Conservation (phyloP, 495 filamentous ascomycete genomes). For the Penicillium diatomitis region DNA sequence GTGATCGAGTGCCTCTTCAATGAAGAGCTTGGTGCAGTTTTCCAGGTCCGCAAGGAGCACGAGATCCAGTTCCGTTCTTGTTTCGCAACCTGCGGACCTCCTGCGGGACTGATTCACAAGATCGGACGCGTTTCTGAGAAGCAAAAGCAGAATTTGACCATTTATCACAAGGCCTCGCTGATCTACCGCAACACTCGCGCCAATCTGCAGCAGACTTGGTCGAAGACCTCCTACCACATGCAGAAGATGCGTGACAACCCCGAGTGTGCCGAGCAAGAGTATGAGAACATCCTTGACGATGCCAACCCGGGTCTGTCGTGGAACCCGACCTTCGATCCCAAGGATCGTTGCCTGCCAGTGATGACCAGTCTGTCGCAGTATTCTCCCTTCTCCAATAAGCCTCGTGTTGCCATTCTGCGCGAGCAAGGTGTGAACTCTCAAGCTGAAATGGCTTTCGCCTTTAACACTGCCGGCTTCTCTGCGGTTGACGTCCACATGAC, state of each 20-base stretch:
- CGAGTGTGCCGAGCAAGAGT: constrained; percentile 78
- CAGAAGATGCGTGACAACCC: constrained; percentile 87
- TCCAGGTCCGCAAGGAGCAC: constrained; percentile 81
- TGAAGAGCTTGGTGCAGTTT: constrained; percentile 94
- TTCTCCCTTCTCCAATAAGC: constrained; percentile 60
- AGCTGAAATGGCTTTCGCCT: constrained; percentile 95
- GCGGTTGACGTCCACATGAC: constrained; percentile 96
- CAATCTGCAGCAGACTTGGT: constrained; percentile 81
- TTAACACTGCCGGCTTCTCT: constrained; percentile 83
- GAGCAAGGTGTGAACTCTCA: constrained; percentile 95
- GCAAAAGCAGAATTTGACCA: constrained; percentile 68
- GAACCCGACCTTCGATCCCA: constrained; percentile 72
- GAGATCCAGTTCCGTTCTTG: constrained; percentile 78
- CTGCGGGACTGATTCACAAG: constrained; percentile 66
- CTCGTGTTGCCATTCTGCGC: constrained; percentile 85
- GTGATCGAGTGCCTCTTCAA: constrained; percentile 78
- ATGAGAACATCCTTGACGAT: constrained; percentile 63
- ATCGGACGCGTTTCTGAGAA: constrained; percentile 64
- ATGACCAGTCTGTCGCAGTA: constrained; percentile 49
- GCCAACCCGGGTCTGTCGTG: constrained; percentile 76
- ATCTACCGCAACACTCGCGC: constrained; percentile 61
- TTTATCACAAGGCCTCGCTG: constrained; percentile 57
- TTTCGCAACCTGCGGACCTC: constrained; percentile 88
- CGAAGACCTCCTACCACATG: constrained; percentile 80
- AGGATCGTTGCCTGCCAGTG: constrained; percentile 64